Evolutionary conservation across 1,139 yeast species (phyloP), one percentile per base, ranked within the genome.

Genomic region (Suhomyces terraborum): DNA sequence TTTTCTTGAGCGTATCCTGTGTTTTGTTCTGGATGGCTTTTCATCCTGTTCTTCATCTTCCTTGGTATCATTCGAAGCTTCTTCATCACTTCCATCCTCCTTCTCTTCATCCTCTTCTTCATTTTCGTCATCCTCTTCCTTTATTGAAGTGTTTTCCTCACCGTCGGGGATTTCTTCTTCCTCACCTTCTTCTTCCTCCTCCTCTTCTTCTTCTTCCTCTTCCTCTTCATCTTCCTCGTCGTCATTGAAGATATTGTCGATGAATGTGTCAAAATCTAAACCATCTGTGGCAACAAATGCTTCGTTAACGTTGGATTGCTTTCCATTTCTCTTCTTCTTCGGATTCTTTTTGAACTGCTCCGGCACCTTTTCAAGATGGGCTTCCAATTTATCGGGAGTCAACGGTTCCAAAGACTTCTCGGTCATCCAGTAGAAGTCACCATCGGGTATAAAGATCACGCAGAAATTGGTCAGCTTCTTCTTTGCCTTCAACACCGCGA

Each of bases 371-470:
- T 56, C 57, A 22, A 69, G 50, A 16, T 50, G 58, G 24, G 61
- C 49, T 10, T 54, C 56, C 35, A 69, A 50, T 44, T 61, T 64
- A 7, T 62, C 67, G 12, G 47, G 49, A 6, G 69, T 55, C 41
- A 71, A 57, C 6, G 53, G 52, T 43, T 66, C 73, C 34, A 73
- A 53, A 28, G 60, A 59, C 51, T 70, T 69, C 28, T 68, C 75
- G 32, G 58, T 64, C 65, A 69, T 64, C 78, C 78, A 73, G 52
- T 68, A 66, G 54, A 60, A 73, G 48, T 73, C 76, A 12, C 77
- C 77, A 50, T 72, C 77, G 6, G 77, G 77, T 33, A 73, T 70
- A 53, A 72, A 73, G 25, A 72, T 70, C 20, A 73, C 78, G 51
- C 78, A 73, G 49, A 56, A 60, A 25, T 64, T 63, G 17, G 73